These are phyloP conservation scores for Botrytis elliptica DNA, from an alignment of 2,329 filamentous ascomycete species.

Conservation along the genomic window DNA sequence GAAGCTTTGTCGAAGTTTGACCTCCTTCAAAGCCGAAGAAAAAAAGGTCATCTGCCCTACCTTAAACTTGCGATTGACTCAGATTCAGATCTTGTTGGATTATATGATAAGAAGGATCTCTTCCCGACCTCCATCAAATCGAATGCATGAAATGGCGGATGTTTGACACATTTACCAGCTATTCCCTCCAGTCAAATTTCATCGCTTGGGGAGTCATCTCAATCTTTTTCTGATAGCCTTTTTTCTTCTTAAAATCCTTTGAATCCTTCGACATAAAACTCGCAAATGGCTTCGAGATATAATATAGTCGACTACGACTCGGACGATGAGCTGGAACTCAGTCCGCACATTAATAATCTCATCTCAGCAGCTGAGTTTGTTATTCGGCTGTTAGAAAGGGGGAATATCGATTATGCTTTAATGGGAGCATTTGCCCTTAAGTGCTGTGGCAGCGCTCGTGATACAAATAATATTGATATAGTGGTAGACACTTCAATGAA, in stretches of 20 bases:
- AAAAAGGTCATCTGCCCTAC: neutral
- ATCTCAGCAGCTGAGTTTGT: constrained; percentile 11
- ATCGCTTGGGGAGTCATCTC: neutral
- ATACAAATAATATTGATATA: constrained; percentile 18
- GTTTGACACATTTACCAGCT: constrained; percentile 10
- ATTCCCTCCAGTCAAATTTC: neutral
- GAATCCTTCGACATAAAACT: neutral
- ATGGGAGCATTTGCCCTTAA: constrained; percentile 18
- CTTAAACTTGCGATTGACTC: neutral
- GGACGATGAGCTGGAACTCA: constrained; percentile 6
- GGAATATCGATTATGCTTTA: constrained; percentile 12
- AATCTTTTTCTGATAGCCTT: neutral
- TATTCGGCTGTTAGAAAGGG: neutral
- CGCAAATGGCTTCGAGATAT: constrained; percentile 11
- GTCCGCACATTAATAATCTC: constrained; percentile 3
- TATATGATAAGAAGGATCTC: constrained; percentile 4
- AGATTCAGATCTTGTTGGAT: neutral
- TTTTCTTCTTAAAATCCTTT: neutral
- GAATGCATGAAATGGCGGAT: neutral
- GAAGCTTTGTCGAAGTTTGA: neutral
- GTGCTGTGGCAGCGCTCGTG: neutral
- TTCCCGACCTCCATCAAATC: neutral
- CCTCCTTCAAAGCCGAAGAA: neutral
- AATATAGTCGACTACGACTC: constrained; percentile 15
- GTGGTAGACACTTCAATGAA: constrained; percentile 11